Evolutionary conservation across 306 rosid genomes (phyloP), one percentile per base, ranked within the genome.

Genomic region (Lupinus albus): DNA sequence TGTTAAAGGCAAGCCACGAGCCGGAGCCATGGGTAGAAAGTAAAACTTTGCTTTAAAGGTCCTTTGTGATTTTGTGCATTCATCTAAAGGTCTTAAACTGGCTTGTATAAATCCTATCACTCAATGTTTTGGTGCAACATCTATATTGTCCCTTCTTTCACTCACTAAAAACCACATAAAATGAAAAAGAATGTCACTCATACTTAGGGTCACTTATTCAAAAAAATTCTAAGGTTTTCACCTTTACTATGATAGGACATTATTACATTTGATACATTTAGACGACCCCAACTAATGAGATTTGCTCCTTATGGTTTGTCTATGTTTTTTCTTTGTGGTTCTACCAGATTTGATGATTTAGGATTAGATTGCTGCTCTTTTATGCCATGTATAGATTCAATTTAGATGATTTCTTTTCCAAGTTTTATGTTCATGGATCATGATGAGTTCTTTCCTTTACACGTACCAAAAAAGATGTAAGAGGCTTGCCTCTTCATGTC

Each of bases 1-100:
- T 67, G 81, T 82, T 74, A 78, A 82, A 67, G 68, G 83, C 13
- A 82, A 78, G 83, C 83, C 86, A 41, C 64, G 70, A 20, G 44
- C 71, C 63, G 77, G 64, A 62, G 35, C 79, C 47, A 63, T 79
- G 1, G 79, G 78, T 33, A 79, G 81, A 72, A 82, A 77, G 72
- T 79, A 75, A 79, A 75, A 45, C 57, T 58, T 67, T 15, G 4
- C 32, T 25, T 32, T 15, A 2, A 60, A 20, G 61, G 63, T 45
- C 52, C 17, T 17, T 13, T 41, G 1, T 38, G 25, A 39, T 42
- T 73, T 65, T 64, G 49, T 36, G 64, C 63, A 35, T 36, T 32
- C 63, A 8, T 61, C 8, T 14, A 45, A 61, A 6, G 54, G 58
- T 9, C 62, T 72, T 18, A 41, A 30, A 30, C 41, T 54, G 63